phyloP scores from a whole-genome alignment of 345 rosid genomes.

The Hibiscus mutabilis region DNA sequence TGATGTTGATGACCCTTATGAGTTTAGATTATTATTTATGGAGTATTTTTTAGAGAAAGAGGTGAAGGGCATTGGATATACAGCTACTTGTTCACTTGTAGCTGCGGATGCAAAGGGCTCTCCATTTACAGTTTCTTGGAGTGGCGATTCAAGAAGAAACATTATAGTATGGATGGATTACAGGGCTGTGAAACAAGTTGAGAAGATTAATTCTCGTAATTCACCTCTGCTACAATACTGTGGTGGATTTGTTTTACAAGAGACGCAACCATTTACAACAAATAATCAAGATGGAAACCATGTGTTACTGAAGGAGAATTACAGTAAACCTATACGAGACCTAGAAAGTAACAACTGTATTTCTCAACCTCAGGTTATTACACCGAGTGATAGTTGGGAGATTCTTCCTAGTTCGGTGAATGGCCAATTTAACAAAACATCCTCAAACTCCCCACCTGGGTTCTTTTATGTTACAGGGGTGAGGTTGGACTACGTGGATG shows the following conservation, averaged over 20 bases:
- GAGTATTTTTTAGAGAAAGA: conserved; percentile 29
- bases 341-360: conserved; percentile 9
- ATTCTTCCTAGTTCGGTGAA: conserved; percentile 24
- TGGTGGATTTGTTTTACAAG: conserved; percentile 92
- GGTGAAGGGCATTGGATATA: conserved; percentile 75
- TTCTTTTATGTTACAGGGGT: conserved; percentile 15
- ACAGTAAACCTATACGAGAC: conserved; percentile 28
- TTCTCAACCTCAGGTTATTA: conserved; percentile 25
- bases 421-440: conserved; percentile 22
- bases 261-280: conserved; percentile 94
- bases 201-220: conserved; percentile 74
- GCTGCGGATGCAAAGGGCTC: conserved; percentile 96
- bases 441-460: conserved; percentile 19
- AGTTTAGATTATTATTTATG: too few relatives aligned
- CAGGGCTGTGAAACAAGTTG: conserved; percentile 92
- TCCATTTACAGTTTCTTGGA: conserved; percentile 94
- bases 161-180: conserved; percentile 98
- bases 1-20: too few relatives aligned
- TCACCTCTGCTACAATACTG: conserved; percentile 81
- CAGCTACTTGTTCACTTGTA: conserved; percentile 96
- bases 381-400: conserved; percentile 31
- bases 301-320: conserved; percentile 25
- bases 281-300: conserved; percentile 22
- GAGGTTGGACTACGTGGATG: conserved; percentile 13
- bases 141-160: conserved; percentile 93